These are phyloP conservation scores for Petasospora rhodanensis DNA, from an alignment of 1,139 yeast genomes.

Conservation along the genomic window DNA sequence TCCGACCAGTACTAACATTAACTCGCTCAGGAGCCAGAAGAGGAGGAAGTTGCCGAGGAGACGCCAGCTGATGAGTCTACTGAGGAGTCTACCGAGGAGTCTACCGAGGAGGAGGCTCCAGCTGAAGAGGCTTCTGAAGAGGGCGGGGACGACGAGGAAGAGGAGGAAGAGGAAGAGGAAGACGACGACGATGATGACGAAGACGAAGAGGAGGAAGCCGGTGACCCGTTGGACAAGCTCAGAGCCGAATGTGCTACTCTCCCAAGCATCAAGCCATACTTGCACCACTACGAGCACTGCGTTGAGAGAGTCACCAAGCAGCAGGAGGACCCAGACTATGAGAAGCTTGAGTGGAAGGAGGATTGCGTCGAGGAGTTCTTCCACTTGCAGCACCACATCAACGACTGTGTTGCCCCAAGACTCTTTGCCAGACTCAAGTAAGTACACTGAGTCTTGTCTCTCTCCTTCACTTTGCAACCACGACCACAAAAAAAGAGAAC, in stretches of 20 bases:
- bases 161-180: slow-evolving; percentile 29
- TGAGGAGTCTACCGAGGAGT: slow-evolving; percentile 6
- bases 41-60: slow-evolving; percentile 6
- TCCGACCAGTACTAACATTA: slow-evolving; percentile 9
- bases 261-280: slow-evolving; percentile 65
- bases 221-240: slow-evolving; percentile 64
- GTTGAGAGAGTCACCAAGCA: slow-evolving; percentile 89
- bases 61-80: slow-evolving; percentile 1
- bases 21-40: slow-evolving; percentile 9
- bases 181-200: slow-evolving; percentile 45
- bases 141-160: slow-evolving; percentile 24
- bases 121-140: slow-evolving; percentile 10
- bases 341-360: slow-evolving; percentile 77
- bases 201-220: slow-evolving; percentile 71
- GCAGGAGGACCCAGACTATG: slow-evolving; percentile 80
- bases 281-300: slow-evolving; percentile 94
- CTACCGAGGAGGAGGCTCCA: slow-evolving; percentile 7
- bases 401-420: slow-evolving; percentile 90
- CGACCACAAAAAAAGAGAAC: too few species aligned
- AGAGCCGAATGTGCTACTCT: slow-evolving; percentile 65
- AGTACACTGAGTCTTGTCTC: too few species aligned
- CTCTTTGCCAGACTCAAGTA: slow-evolving; percentile 83
- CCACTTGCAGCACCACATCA: slow-evolving; percentile 92
- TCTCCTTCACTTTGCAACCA: too few species aligned
- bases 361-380: slow-evolving; percentile 97